Base-by-base conservation (phyloP, 176 grass and related monocot genomes). In the Eragrostis nindensis region DNA sequence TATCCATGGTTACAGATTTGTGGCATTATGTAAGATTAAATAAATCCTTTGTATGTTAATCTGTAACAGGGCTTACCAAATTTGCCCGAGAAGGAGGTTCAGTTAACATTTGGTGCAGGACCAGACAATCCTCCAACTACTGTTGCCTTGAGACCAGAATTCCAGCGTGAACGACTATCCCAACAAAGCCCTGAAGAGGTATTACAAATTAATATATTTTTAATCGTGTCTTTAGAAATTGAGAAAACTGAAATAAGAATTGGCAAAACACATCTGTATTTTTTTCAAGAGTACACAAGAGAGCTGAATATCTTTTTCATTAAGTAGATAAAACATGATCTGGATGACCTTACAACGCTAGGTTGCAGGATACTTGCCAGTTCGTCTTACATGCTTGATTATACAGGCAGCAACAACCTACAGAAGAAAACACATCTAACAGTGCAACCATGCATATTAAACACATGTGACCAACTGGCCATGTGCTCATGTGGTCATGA, bases 171-270 rank as follows among this genome's bases (percentile, higher is more conserved):
- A 27, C 82, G 82, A 11, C 43, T 90, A 54, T 90, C 88, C 76
- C 87, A 93, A 68, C 75, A 85, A 78, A 93, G 84, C 74, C 81
- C 91, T 44, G 68, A 90, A 70, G 81, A 93, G 91, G 91, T 90
- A 85, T 15, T 48, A 40, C n/a, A 80, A n/a, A 79, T 52, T 38
- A 52, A 66, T 52, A 24, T 36, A 30, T 10, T 30, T 71, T 82
- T 63, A 71, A 83, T 56, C 55, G 24, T 45, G 24, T 18, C 45
- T 17, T 83, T 16, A 4, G 48, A 36, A 43, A 55, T 52, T 32
- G 8, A 66, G 50, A 81, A 48, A 27, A 66, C 3, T 75, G 12
- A 59, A 75, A 38, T 8, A 70, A 62, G 27, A 77, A 62, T 39
- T 9, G 44, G 62, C 50, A 3, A 60, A 12, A 26, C 32, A 36